Conservation (phyloP, 2,329 filamentous ascomycete species). For the Trichoderma sp. region DNA sequence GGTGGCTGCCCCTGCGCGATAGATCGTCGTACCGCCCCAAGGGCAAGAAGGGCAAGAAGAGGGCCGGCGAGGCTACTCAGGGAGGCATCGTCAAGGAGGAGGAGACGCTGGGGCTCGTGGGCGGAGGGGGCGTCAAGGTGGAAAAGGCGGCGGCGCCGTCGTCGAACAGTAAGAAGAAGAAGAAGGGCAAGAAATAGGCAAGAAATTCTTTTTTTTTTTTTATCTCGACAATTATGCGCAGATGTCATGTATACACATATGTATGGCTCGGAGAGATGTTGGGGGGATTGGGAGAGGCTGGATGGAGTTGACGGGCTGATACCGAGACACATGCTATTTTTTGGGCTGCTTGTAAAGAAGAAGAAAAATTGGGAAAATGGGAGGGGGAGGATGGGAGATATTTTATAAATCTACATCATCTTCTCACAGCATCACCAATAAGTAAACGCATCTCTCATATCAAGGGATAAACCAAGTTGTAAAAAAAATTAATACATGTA, state of each 20-base stretch:
- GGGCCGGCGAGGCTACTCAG: conserved; percentile 74
- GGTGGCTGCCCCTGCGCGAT: conserved; percentile 89
- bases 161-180: conserved; percentile 53
- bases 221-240: background rate
- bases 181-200: conserved; percentile 51
- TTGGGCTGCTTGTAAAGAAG: background rate
- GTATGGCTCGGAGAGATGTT: background rate
- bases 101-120: conserved; percentile 61
- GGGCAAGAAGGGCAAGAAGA: conserved; percentile 88
- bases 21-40: conserved; percentile 85
- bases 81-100: conserved; percentile 78
- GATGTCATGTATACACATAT: background rate
- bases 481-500: background rate
- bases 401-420: background rate
- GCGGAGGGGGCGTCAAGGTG: conserved; percentile 62
- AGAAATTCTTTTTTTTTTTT: too few relatives aligned
- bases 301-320: background rate
- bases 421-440: background rate
- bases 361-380: background rate
- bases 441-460: background rate
- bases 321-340: background rate
- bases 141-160: conserved; percentile 49
- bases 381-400: background rate
- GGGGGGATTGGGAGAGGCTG: background rate
- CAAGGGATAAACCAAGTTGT: background rate